A percentile compares a stretch with the other conserved stretches of the same genome.
These are phyloP conservation scores for Apium graveolens DNA, from an alignment of 129 eudicot species.

Conservation along the genomic window DNA sequence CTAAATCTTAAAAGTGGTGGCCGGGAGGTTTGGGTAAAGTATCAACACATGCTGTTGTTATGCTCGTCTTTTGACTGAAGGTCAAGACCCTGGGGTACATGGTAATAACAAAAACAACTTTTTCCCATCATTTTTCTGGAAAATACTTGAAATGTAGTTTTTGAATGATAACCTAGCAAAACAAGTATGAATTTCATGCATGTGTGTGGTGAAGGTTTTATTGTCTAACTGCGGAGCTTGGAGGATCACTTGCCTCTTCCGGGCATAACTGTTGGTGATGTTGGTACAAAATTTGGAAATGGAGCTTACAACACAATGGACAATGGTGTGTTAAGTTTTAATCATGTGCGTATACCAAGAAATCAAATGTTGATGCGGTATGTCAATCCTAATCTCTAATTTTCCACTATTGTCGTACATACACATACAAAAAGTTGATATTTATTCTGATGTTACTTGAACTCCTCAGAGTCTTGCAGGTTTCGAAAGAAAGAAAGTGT, in stretches of 20 bases:
- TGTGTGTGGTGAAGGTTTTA: conserved; percentile 44
- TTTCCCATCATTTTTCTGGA: neutral
- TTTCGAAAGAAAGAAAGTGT: too few relatives aligned
- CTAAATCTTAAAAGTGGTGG: conserved; percentile 74
- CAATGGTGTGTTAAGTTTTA: conserved; percentile 87
- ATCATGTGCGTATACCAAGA: conserved; percentile 90
- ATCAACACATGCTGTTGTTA: conserved; percentile 85
- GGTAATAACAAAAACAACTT: conserved; percentile 33
- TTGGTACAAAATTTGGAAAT: conserved; percentile 94
- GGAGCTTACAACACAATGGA: conserved; percentile 99
- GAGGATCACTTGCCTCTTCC: too few relatives aligned
- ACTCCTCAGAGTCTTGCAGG: too few relatives aligned
- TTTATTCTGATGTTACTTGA: too few relatives aligned
- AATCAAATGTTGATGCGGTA: conserved; percentile 96
- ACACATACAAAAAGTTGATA: too few relatives aligned
- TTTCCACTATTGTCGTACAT: neutral
- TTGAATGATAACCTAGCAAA: neutral
- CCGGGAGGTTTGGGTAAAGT: conserved; percentile 97
- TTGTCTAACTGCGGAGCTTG: too few relatives aligned
- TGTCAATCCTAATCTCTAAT: neutral
- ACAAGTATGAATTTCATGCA: neutral
- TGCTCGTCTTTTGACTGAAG: conserved; percentile 73
- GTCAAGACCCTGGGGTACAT: conserved; percentile 76
- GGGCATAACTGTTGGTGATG: too few relatives aligned
- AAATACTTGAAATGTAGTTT: neutral